Percentiles rank a stretch among this genome's conserved stretches.
Evolutionary conservation across 495 filamentous ascomycete species (phyloP).

Genomic region (Neurospora hispaniola): DNA sequence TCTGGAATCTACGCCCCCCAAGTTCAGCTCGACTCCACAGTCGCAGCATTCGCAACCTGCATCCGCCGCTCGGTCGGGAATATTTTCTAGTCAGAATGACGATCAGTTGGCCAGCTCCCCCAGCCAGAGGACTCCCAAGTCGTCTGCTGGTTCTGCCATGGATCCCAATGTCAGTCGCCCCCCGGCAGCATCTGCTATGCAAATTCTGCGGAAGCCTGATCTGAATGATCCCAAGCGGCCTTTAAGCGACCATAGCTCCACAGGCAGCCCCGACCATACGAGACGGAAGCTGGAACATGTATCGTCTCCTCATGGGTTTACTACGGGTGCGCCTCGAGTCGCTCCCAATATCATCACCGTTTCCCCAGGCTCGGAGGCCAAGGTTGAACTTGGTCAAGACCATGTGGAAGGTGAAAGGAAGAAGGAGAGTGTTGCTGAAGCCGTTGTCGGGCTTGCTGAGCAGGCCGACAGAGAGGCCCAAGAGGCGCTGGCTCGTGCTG

Average conservation of each 20-base stretch:
- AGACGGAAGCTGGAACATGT: constrained; percentile 32
- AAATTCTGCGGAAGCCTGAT: constrained; percentile 30
- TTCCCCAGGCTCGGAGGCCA: constrained; percentile 11
- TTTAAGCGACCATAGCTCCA: constrained; percentile 26
- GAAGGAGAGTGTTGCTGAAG: constrained; percentile 60
- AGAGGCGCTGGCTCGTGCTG: constrained; percentile 50
- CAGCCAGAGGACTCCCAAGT: constrained; percentile 28
- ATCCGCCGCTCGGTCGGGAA: constrained; percentile 14
- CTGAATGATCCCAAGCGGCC: constrained; percentile 27
- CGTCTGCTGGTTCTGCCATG: constrained; percentile 16
- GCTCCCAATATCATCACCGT: neutral
- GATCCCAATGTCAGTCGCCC: constrained; percentile 12
- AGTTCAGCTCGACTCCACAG: constrained; percentile 28
- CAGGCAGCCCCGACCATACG: constrained; percentile 32
- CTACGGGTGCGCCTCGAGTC: constrained; percentile 4
- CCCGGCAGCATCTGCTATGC: constrained; percentile 18
- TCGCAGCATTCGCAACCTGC: constrained; percentile 30
- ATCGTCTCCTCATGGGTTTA: constrained; percentile 23
- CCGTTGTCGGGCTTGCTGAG: constrained; percentile 56
- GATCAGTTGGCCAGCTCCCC: constrained; percentile 23
- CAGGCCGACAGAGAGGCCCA: constrained; percentile 60
- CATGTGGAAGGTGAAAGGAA: constrained; percentile 23
- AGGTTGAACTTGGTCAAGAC: constrained; percentile 2
- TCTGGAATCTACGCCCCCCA: constrained; percentile 23
- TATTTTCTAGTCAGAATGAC: constrained; percentile 12